phyloP scores from a whole-genome alignment of 495 filamentous ascomycete genomes.

The Aspergillus indologenus region DNA sequence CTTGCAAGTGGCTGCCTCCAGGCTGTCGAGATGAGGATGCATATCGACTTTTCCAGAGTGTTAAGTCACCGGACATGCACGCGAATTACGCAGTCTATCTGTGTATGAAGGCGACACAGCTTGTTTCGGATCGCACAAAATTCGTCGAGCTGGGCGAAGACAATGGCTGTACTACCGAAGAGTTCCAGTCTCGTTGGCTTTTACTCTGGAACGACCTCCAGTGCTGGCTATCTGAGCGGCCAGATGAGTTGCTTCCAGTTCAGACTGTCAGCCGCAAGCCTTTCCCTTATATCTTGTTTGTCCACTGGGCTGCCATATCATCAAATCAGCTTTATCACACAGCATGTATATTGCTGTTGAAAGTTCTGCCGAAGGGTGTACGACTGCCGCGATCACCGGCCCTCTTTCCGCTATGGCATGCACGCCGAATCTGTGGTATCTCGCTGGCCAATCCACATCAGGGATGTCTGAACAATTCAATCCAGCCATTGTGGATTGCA shows the following conservation, averaged over 20 bases:
- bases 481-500: slow-evolving; percentile 50
- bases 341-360: slow-evolving; percentile 42
- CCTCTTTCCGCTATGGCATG: slow-evolving; percentile 43
- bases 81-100: slow-evolving; percentile 50
- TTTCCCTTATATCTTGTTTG: slow-evolving; percentile 45
- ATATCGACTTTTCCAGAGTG: slow-evolving; percentile 26
- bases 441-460: slow-evolving; percentile 46
- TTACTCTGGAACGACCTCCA: slow-evolving; percentile 44
- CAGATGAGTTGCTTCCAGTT: slow-evolving; percentile 37
- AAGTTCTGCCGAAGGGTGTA: slow-evolving; percentile 35
- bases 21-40: slow-evolving; percentile 31
- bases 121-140: slow-evolving; percentile 39
- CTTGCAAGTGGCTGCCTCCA: slow-evolving; percentile 40
- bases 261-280: slow-evolving; percentile 31
- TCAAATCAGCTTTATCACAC: slow-evolving; percentile 50
- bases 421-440: slow-evolving; percentile 46
- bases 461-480: slow-evolving; percentile 47
- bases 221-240: slow-evolving; percentile 38
- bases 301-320: slow-evolving; percentile 48
- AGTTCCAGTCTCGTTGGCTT: slow-evolving; percentile 32
- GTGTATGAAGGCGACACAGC: slow-evolving; percentile 38
- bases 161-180: slow-evolving; percentile 28
- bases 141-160: slow-evolving; percentile 33
- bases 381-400: slow-evolving; percentile 25
- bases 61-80: slow-evolving; percentile 36